Evolutionary conservation across 2,329 filamentous ascomycete species (phyloP).

Genomic region (Chaetomiaceae sp.): DNA sequence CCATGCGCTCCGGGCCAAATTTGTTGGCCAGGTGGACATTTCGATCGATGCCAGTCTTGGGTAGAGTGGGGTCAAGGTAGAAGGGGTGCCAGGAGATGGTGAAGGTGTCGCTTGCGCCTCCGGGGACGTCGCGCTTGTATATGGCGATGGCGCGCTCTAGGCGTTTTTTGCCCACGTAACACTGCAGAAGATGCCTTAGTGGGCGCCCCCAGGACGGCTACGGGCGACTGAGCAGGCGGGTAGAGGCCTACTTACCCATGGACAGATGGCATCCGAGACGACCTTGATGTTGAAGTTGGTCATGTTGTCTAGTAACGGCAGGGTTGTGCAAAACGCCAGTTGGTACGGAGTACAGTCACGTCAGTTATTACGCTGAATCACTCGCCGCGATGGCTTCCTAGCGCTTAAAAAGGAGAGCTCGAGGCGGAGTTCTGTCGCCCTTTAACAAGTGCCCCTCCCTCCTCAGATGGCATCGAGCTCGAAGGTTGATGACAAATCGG

Average conservation of each 20-base stretch:
- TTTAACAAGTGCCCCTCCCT: too few species aligned
- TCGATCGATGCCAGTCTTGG: slow-evolving; percentile 39
- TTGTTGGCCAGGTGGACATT: slow-evolving; percentile 50
- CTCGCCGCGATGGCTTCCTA: too few species aligned
- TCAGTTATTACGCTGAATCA: too few species aligned
- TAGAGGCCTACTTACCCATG: slow-evolving; percentile 38
- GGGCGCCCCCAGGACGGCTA: background rate
- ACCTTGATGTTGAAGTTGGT: slow-evolving; percentile 70
- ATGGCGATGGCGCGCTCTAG: slow-evolving; percentile 64
- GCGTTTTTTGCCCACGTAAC: slow-evolving; percentile 74
- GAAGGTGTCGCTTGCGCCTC: slow-evolving; percentile 59
- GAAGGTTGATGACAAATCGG: too few species aligned
- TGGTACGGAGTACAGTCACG: too few species aligned
- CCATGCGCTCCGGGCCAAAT: slow-evolving; percentile 57
- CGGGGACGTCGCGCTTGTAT: slow-evolving; percentile 57
- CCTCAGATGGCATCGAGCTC: too few species aligned
- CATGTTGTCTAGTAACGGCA: slow-evolving; percentile 42
- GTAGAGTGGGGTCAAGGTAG: slow-evolving; percentile 66
- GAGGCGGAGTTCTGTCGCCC: too few species aligned
- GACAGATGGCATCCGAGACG: slow-evolving; percentile 77
- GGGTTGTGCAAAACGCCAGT: too few species aligned
- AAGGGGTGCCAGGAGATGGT: slow-evolving; percentile 70
- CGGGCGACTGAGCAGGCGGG: background rate
- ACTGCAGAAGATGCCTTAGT: slow-evolving; percentile 35
- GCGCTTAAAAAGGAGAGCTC: too few species aligned